Evolutionary conservation across 164 flowering plant species (phyloP).

Genomic region (Liquidambar formosana): DNA sequence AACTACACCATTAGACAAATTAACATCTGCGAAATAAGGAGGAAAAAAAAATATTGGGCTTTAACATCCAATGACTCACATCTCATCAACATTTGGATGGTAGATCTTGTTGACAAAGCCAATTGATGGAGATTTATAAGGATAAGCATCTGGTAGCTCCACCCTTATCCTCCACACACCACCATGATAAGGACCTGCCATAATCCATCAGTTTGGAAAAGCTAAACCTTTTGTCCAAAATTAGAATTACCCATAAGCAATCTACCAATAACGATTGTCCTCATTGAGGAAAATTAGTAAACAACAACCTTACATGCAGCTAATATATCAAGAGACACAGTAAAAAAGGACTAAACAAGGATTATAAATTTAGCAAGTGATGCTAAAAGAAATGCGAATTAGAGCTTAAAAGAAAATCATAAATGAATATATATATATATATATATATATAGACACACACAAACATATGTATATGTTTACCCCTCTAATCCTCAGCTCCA

Average conservation of each 20-base stretch:
- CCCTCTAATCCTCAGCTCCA: too few relatives aligned
- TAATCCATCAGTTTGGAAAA: conserved; percentile 12
- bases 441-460: too few relatives aligned
- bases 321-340: background rate
- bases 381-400: too few relatives aligned
- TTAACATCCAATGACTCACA: conserved; percentile 48
- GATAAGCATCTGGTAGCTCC: conserved; percentile 97
- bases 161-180: conserved; percentile 95
- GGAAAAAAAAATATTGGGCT: conserved; percentile 1
- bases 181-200: conserved; percentile 83
- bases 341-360: background rate
- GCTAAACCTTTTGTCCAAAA: background rate
- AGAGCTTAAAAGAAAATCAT: too few relatives aligned
- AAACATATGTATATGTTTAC: too few relatives aligned
- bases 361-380: too few relatives aligned
- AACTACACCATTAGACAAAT: too few relatives aligned
- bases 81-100: conserved; percentile 98
- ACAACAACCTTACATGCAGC: conserved; percentile 19
- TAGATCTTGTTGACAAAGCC: conserved; percentile 96
- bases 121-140: conserved; percentile 94
- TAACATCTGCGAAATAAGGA: background rate
- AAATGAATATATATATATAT: too few relatives aligned
- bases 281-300: conserved; percentile 17
- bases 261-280: background rate
- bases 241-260: background rate